Conservation (phyloP, 495 filamentous ascomycete genomes). For the Aspergillus incahuasiensis region DNA sequence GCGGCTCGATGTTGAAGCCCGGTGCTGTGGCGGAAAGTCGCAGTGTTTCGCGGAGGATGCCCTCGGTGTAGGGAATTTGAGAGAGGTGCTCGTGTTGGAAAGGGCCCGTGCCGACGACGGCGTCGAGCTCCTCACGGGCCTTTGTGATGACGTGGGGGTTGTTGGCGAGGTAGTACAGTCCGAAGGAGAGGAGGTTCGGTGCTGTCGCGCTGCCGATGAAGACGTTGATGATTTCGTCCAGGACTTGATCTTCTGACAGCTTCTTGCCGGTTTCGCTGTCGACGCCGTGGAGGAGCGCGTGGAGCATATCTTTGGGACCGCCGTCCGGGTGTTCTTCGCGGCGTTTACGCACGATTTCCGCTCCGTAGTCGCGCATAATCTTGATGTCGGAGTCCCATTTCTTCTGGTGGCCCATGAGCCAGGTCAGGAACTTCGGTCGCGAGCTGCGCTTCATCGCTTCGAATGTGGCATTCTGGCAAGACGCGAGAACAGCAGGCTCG, state of each 20-base stretch:
- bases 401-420: conserved; percentile 31
- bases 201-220: conserved; percentile 44
- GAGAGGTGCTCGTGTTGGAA: conserved; percentile 54
- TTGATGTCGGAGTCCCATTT: conserved; percentile 56
- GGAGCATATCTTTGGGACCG: conserved; percentile 57
- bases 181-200: conserved; percentile 41
- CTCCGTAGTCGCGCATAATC: conserved; percentile 51
- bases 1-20: conserved; percentile 53
- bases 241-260: conserved; percentile 56
- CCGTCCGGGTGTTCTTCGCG: conserved; percentile 44
- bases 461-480: conserved; percentile 37
- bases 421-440: conserved; percentile 37
- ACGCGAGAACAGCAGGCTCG: conserved; percentile 32
- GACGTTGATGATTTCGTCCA: conserved; percentile 60
- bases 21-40: conserved; percentile 64
- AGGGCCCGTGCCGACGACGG: conserved; percentile 27
- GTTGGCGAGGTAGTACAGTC: conserved; percentile 42
- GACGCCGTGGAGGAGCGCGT: conserved; percentile 61
- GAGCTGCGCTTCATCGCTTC: conserved; percentile 39
- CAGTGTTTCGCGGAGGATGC: conserved; percentile 67
- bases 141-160: conserved; percentile 31
- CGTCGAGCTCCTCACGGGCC: conserved; percentile 41
- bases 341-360: conserved; percentile 54
- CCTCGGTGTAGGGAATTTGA: conserved; percentile 60
- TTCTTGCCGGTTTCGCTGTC: conserved; percentile 63